Conservation (phyloP, 2,329 filamentous ascomycete genomes). For the Talaromyces sp. region DNA sequence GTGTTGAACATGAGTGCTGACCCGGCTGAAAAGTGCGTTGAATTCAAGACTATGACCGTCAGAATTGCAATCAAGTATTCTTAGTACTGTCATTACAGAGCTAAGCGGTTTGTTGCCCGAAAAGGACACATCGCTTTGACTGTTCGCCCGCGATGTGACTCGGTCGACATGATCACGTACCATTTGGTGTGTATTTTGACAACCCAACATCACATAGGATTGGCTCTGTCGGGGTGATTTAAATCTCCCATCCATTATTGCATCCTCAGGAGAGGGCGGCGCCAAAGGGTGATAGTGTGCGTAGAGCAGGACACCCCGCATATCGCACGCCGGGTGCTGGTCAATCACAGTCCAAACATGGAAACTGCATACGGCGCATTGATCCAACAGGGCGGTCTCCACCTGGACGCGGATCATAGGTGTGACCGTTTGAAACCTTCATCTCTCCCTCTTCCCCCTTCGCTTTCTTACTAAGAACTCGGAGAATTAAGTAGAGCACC, state of each 20-base stretch:
- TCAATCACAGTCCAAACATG: not conserved
- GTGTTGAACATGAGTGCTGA: not conserved
- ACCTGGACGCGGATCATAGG: not conserved
- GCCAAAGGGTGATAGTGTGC: not conserved
- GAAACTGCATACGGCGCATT: not conserved
- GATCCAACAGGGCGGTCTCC: not conserved
- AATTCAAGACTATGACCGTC: not conserved
- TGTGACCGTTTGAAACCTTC: not conserved
- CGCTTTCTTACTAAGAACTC: not conserved
- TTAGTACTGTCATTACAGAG: too few relatives aligned
- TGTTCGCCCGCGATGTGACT: not conserved
- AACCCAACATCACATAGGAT: not conserved
- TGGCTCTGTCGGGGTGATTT: not conserved
- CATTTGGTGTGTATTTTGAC: not conserved
- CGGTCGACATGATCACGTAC: not conserved
- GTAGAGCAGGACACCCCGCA: not conserved
- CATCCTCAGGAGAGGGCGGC: not conserved
- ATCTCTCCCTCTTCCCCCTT: not conserved
- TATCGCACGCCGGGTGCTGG: not conserved
- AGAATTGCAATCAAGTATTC: not conserved
- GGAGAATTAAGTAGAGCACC: not conserved
- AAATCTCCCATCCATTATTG: not conserved
- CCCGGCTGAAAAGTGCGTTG: not conserved
- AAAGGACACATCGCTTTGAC: not conserved
- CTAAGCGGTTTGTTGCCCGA: not conserved